Evolutionary conservation across 2,329 filamentous ascomycete genomes (phyloP), one percentile per base, ranked within the genome.

Genomic region (Stachybotrys echinatus): DNA sequence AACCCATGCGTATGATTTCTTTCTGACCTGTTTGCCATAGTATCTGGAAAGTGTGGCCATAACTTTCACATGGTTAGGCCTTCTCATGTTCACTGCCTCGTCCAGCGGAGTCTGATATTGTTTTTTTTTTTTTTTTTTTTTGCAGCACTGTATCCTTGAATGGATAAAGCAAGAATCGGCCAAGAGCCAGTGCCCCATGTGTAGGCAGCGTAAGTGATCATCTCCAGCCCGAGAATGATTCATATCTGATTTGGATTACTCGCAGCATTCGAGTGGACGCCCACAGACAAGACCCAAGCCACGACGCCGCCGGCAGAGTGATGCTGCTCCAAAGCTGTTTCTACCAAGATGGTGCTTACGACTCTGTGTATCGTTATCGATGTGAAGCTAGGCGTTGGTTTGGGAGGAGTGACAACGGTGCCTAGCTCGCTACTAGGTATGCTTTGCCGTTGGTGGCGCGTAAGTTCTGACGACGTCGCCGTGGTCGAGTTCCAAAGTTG

Each of bases 101-200:
- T 17, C 31, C 31, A 37, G 27, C 27, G 14, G 27, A 34, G 27
- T 7, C 48, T 43, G 42, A 52, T 43, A 18, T n/a, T 7, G 8
- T n/a, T n/a, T n/a, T n/a, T n/a, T n/a, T n/a, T n/a, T n/a, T n/a
- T n/a, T n/a, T n/a, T n/a, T n/a, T 40, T 3, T 6, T 20, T 20
- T 34, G 40, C 59, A 95, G 91, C 94, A 99, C 71, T 99, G 94
- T 70, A 94, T 99, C 60, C 79, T 88, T 60, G 89, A 91, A 62
- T 99, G 94, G 94, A 90, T 99, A 60, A 89, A 94, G 63, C 92
- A 96, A 67, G 94, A 97, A 55, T 85, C 89, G 12, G 89, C 92
- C 23, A 92, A 91, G 61, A 92, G 92, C 20, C 87, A 96, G 55
- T 99, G 94, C 66, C 94, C 94, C 23, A 97, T 99, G 94, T 99